Base-by-base conservation (phyloP, 805 yeast species). In the Saccharomycopsis capsularis region DNA sequence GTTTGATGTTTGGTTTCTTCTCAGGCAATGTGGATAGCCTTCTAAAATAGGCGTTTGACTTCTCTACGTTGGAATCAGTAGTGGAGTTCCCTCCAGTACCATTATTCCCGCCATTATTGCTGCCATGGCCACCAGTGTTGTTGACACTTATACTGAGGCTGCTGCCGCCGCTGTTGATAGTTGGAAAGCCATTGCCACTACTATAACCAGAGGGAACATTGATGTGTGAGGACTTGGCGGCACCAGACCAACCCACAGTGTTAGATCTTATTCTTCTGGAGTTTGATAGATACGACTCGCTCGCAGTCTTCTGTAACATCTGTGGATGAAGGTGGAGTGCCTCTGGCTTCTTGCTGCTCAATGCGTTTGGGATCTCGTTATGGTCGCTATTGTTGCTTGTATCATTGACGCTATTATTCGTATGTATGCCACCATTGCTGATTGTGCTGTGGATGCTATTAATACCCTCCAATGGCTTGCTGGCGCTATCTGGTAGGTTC, bases 1-100 rank as follows among this genome's bases (percentile, higher is more conserved):
- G 45, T 15, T 42, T 36, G 9, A 42, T 9, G 23, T 32, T 42
- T 3, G 45, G 71, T 22, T 35, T 35, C 2, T 22, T 30, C 22
- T 42, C 45, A 4, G 69, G 72, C 18, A 74, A 58, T 0, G 76
- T 71, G 0, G 76, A 71, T 39, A 73, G 59, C 47, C 78, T 60
- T 53, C 74, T 59, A 54, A 72, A 71, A 56, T 72, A 73, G 1
- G 77, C 76, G 3, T 70, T 69, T 18, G 73, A 69, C 52, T 68
- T 70, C 36, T 68, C 75, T 36, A 48, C 16, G 72, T 57, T 0
- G 75, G 71, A 0, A 75, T 70, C 24, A 7, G n/a, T 21, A n/a
- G n/a, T n/a, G n/a, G n/a, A n/a, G n/a, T n/a, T n/a, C n/a, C n/a
- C n/a, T n/a, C n/a, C n/a, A n/a, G n/a, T n/a, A 22, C 18, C 29